Base-by-base conservation (phyloP, 768 basidiomycete species). In the Suillus alpinus region DNA sequence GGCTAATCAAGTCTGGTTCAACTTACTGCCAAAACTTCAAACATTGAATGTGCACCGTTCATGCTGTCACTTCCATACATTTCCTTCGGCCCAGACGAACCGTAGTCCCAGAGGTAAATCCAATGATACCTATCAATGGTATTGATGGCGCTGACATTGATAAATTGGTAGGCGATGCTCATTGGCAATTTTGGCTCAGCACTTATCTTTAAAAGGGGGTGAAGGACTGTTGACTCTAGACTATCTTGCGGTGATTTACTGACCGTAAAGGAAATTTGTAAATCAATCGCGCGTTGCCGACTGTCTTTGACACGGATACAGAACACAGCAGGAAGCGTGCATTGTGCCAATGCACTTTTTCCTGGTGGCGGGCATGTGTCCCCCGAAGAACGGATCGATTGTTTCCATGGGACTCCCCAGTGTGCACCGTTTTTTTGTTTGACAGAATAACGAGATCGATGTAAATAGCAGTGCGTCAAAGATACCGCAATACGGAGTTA, bases 271-370 rank as follows among this genome's bases (percentile, higher is more conserved):
- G 8, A 8, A 4, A 49, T 49, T 31, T 2, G 8, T 49, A 0
- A 14, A 13, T 26, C 14, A 7, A 23, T 26, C 46, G 46, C 10
- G 23, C 20, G 16, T 23, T 49, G 16, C 43, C 10, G 9, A 6
- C 43, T 10, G 18, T 12, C 18, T 18, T 50, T 3, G 49, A 32
- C n/a, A 10, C 20, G 20, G 20, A 12, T 4, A 23, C 20, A 13
- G 6, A 20, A 20, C 10, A 40, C 63, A 78, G 63, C 78, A 82
- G 3, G 68, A 66, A 20, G 67, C 65, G 64, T 83, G 80, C n/a
- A 72, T 74, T 13, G 62, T 43, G 6, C 80, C 80, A 2, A 83
- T 68, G 16, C 67, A 44, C n/a, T 5, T 20, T 46, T 20, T 23
- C 20, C 13, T 46, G 20, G 12, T 23, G 12, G 12, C 13, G 6